These are phyloP conservation scores for Cudoniella acicularis DNA, from an alignment of 495 filamentous ascomycete species.

Conservation along the genomic window DNA sequence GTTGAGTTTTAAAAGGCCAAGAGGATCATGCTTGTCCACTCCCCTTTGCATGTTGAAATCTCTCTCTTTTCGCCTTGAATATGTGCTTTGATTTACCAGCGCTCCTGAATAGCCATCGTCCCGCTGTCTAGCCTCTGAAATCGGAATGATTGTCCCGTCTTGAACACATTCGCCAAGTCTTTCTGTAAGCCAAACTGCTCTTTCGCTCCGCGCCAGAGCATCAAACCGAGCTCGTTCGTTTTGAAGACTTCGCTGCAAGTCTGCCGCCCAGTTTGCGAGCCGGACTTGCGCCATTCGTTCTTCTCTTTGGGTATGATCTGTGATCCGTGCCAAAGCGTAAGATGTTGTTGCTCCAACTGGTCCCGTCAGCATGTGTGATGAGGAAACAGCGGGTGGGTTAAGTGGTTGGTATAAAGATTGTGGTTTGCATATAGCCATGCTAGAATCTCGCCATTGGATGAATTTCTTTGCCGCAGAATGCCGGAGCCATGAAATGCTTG, in stretches of 20 bases:
- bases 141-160: slow-evolving; percentile 63
- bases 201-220: slow-evolving; percentile 63
- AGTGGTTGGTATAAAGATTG: slow-evolving; percentile 26
- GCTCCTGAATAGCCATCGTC: slow-evolving; percentile 4
- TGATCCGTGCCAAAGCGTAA: slow-evolving; percentile 67
- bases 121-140: slow-evolving; percentile 16
- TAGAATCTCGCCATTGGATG: slow-evolving; percentile 54
- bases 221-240: slow-evolving; percentile 79
- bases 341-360: slow-evolving; percentile 43
- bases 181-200: slow-evolving; percentile 76
- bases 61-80: slow-evolving; percentile 6
- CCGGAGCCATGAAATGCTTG: slow-evolving; percentile 81
- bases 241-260: slow-evolving; percentile 78
- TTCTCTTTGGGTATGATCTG: slow-evolving; percentile 68
- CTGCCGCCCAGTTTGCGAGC: slow-evolving; percentile 84
- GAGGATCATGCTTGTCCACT: slow-evolving; percentile 61
- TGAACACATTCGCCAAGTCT: slow-evolving; percentile 68
- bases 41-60: slow-evolving; percentile 16
- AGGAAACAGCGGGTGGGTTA: background rate
- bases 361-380: slow-evolving; percentile 17
- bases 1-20: slow-evolving; percentile 68
- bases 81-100: slow-evolving; percentile 17
- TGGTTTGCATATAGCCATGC: slow-evolving; percentile 21
- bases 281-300: slow-evolving; percentile 74
- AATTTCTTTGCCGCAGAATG: slow-evolving; percentile 86